phyloP scores from a whole-genome alignment of 352 stramenopile genomes.

The Globisporangium spinosum region DNA sequence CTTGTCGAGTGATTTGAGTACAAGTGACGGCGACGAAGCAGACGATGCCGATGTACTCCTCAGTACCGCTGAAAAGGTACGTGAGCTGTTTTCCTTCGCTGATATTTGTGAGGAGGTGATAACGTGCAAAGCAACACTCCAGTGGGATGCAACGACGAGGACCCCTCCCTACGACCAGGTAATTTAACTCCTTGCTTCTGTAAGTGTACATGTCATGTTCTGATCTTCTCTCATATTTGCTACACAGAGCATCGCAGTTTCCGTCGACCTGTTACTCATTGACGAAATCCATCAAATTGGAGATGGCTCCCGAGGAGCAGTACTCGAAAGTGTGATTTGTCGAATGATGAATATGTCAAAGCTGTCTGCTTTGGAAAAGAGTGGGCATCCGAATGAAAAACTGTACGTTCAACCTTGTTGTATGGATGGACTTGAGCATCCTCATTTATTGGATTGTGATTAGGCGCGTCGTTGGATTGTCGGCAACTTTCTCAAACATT shows the following conservation, averaged over 20 bases:
- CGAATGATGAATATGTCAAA: slow-evolving; percentile 36
- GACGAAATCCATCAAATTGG: slow-evolving; percentile 51
- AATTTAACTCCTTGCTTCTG: not conserved
- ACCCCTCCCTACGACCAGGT: slow-evolving; percentile 13
- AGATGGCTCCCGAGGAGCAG: slow-evolving; percentile 23
- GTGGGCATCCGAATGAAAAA: slow-evolving; percentile 17
- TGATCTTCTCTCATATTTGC: not conserved
- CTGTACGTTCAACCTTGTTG: slow-evolving; percentile 19
- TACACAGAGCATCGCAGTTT: slow-evolving; percentile 12
- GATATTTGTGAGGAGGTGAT: not conserved
- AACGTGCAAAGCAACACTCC: not conserved
- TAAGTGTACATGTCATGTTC: not conserved
- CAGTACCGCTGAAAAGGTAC: slow-evolving; percentile 43
- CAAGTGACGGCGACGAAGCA: slow-evolving; percentile 17
- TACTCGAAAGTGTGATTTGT: slow-evolving; percentile 32
- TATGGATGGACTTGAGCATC: not conserved
- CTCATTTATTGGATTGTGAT: not conserved
- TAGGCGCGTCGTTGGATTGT: slow-evolving; percentile 37
- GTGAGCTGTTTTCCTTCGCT: not conserved
- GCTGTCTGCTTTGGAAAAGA: slow-evolving; percentile 9
- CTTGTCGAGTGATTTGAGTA: slow-evolving; percentile 22
- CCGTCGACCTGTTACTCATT: slow-evolving; percentile 25
- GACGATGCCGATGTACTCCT: slow-evolving; percentile 30
- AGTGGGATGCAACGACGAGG: slow-evolving; percentile 43
- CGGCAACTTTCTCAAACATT: slow-evolving; percentile 36